Conservation (phyloP, 345 rosid species). For the Toxicodendron radicans region DNA sequence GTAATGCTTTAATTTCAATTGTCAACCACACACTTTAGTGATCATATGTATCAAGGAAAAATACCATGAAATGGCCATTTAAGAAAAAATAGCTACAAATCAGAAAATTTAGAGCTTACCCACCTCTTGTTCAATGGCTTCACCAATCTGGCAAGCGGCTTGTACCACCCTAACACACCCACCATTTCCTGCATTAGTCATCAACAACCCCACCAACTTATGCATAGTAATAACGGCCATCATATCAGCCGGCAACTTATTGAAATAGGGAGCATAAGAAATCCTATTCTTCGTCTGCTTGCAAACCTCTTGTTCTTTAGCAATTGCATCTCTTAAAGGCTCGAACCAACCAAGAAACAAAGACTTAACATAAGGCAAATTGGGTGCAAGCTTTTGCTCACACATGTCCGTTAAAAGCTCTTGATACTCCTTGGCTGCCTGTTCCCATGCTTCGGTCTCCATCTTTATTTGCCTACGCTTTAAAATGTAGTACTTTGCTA, state of each 20-base stretch:
- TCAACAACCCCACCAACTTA: constrained; percentile 80
- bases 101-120: constrained; percentile 15
- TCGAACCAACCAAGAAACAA: constrained; percentile 95
- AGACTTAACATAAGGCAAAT: constrained; percentile 82
- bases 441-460: constrained; percentile 96
- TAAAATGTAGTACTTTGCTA: constrained; percentile 46
- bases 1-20: background rate
- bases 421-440: constrained; percentile 80
- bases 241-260: constrained; percentile 70
- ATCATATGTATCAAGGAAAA: background rate
- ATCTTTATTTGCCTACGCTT: constrained; percentile 69
- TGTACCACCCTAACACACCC: constrained; percentile 70
- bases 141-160: constrained; percentile 82
- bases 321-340: constrained; percentile 80
- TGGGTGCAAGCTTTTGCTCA: constrained; percentile 93
- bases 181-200: constrained; percentile 57
- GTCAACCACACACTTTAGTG: background rate
- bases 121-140: constrained; percentile 96
- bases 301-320: constrained; percentile 62
- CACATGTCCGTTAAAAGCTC: constrained; percentile 90
- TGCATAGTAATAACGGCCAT: constrained; percentile 97
- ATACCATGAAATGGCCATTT: constrained; percentile 4
- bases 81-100: background rate
- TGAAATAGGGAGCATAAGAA: constrained; percentile 51
- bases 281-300: constrained; percentile 33